Evolutionary conservation across 2,329 filamentous ascomycete species (phyloP).

Genomic region (Fusarium annulatum): DNA sequence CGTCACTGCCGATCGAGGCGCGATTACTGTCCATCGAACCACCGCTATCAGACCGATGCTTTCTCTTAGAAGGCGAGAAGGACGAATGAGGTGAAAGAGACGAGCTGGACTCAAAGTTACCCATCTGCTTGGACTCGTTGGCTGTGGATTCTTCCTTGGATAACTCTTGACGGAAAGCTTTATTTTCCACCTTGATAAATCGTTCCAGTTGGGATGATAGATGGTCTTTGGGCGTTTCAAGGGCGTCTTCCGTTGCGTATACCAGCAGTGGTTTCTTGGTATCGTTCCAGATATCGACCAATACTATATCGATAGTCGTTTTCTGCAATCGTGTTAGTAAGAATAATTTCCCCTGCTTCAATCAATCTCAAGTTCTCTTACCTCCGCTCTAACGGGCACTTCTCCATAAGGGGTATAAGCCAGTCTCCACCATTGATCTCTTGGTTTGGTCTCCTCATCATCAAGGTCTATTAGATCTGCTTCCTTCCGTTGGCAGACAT

Average conservation of each 20-base stretch:
- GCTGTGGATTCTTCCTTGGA: constrained; percentile 50
- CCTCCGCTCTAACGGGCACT: constrained; percentile 61
- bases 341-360: background rate
- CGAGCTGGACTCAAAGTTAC: constrained; percentile 50
- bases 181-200: constrained; percentile 64
- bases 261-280: constrained; percentile 61
- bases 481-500: constrained; percentile 60
- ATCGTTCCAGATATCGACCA: constrained; percentile 60
- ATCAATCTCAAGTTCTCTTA: constrained; percentile 43
- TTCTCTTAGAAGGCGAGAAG: constrained; percentile 58
- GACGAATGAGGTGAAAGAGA: constrained; percentile 48
- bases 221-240: constrained; percentile 39
- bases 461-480: constrained; percentile 57
- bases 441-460: constrained; percentile 42
- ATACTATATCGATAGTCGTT: constrained; percentile 58
- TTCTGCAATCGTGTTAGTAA: constrained; percentile 53
- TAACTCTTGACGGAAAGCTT: constrained; percentile 62
- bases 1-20: constrained; percentile 57
- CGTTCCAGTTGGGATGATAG: constrained; percentile 55
- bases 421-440: constrained; percentile 69
- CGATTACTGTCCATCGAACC: constrained; percentile 61
- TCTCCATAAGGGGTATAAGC: constrained; percentile 54
- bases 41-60: constrained; percentile 58
- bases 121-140: constrained; percentile 27
- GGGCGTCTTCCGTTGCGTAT: constrained; percentile 61